phyloP scores from a whole-genome alignment of 345 rosid species.

The Carallia brachiata region DNA sequence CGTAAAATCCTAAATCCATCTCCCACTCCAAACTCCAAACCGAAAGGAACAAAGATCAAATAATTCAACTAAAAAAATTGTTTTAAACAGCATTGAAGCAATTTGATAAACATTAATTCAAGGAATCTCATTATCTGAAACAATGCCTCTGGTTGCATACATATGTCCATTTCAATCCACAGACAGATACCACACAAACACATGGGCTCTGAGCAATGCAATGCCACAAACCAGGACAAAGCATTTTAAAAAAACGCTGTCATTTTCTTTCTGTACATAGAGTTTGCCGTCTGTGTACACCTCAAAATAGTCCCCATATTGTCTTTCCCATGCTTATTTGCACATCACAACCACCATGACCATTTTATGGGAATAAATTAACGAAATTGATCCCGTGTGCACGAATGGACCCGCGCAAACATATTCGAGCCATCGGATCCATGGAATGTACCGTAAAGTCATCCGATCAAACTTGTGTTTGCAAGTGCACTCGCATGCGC shows the following conservation, averaged over 20 bases:
- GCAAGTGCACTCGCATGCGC: background rate
- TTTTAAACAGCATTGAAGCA: background rate
- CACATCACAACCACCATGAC: conserved; percentile 28
- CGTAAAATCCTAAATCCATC: too few relatives aligned
- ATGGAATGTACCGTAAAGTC: too few relatives aligned
- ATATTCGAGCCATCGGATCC: too few relatives aligned
- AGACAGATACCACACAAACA: background rate
- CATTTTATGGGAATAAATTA: conserved; percentile 20
- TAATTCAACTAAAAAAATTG: background rate
- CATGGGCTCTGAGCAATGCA: background rate
- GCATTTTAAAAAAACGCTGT: background rate
- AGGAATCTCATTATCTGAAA: background rate
- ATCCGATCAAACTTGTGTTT: too few relatives aligned
- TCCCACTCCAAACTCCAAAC: too few relatives aligned
- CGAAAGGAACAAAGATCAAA: too few relatives aligned
- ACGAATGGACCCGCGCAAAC: too few relatives aligned
- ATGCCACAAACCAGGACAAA: conserved; percentile 11
- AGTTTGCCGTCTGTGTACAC: conserved; percentile 40
- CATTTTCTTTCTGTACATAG: background rate
- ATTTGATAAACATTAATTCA: too few relatives aligned
- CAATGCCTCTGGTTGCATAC: background rate
- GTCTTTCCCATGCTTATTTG: conserved; percentile 21
- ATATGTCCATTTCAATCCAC: conserved; percentile 1
- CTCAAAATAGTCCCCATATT: conserved; percentile 20
- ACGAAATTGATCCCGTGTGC: background rate